Base-by-base conservation (phyloP, 495 filamentous ascomycete genomes). In the Lepraria neglecta region DNA sequence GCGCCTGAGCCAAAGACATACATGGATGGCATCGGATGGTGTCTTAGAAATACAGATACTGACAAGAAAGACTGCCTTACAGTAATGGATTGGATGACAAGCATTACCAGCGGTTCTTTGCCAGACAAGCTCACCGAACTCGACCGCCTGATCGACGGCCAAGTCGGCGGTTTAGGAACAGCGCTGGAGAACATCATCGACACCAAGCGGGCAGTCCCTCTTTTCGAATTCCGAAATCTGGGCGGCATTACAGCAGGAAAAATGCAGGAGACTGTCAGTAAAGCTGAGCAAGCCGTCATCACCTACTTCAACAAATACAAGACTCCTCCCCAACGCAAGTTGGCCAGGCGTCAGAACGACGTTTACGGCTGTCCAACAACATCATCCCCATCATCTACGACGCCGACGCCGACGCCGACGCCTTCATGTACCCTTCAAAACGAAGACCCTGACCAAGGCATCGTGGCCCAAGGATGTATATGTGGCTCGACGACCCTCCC, bases 171-270 rank as follows among this genome's bases (percentile, higher is more conserved):
- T 10, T 35, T 69, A 9, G 43, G 57, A 14, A 46, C n/a, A 24
- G 50, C n/a, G 35, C 4, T 60, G 46, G 67, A 69, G 50, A 62
- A 63, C 11, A 52, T 69, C 21, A 24, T 59, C 35, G 21, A 59
- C 38, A 60, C 67, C 6, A 56, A 47, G 14, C 65, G 67, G 19
- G 19, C 57, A 44, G 67, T 67, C n/a, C 67, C 67, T 33, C 30
- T 69, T n/a, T 69, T 65, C 54, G 67, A 69, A 56, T 69, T 65
- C 50, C 38, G 67, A 65, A 46, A 58, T 31, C 58, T 67, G 24
- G 12, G 14, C 30, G 45, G 31, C 9, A 12, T 63, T 17, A 6
- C 24, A 21, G 7, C 54, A 33, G n/a, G 24, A 38, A 50, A 38
- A 6, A 30, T 68, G 27, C 33, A 38, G 45, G 5, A 46, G 4